Conservation (phyloP, 1,284 basidiomycete genomes). For the Hortiboletus rubellus region DNA sequence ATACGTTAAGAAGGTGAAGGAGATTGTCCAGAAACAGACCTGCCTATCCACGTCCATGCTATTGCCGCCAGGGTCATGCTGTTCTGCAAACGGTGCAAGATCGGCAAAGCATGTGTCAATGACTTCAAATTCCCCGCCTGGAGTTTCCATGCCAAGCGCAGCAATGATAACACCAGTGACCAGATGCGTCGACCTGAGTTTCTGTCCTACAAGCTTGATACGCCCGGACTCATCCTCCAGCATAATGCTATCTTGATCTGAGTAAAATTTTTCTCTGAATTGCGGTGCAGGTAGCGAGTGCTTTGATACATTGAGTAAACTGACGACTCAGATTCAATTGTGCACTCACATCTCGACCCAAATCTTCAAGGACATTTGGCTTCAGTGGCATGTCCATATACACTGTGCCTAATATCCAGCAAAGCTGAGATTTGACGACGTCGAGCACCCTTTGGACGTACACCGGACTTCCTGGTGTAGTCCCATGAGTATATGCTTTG, state of each 20-base stretch:
- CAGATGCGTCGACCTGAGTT: conserved; percentile 52
- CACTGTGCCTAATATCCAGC: conserved; percentile 91
- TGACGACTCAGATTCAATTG: neutral
- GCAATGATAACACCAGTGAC: conserved; percentile 93
- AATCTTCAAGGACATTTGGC: conserved; percentile 94
- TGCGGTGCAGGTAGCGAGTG: conserved; percentile 88
- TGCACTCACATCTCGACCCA: conserved; percentile 82
- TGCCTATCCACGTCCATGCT: conserved; percentile 53
- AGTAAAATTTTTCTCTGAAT: conserved; percentile 72
- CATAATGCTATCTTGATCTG: conserved; percentile 79
- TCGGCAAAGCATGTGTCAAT: conserved; percentile 88
- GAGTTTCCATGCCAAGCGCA: conserved; percentile 87
- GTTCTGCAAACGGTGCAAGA: conserved; percentile 55
- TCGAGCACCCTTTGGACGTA: conserved; percentile 87
- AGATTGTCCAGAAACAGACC: conserved; percentile 10
- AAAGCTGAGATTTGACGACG: conserved; percentile 80
- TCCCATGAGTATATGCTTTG: conserved; percentile 11
- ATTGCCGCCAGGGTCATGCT: conserved; percentile 33
- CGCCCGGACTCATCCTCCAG: conserved; percentile 96
- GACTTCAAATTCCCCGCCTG: conserved; percentile 90
- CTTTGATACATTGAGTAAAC: conserved; percentile 41
- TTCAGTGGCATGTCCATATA: conserved; percentile 99
- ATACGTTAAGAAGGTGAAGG: conserved; percentile 13
- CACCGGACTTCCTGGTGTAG: conserved; percentile 60
- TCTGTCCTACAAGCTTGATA: conserved; percentile 82